phyloP scores from a whole-genome alignment of 2,329 filamentous ascomycete species.

The Didymosphaeria variabile region DNA sequence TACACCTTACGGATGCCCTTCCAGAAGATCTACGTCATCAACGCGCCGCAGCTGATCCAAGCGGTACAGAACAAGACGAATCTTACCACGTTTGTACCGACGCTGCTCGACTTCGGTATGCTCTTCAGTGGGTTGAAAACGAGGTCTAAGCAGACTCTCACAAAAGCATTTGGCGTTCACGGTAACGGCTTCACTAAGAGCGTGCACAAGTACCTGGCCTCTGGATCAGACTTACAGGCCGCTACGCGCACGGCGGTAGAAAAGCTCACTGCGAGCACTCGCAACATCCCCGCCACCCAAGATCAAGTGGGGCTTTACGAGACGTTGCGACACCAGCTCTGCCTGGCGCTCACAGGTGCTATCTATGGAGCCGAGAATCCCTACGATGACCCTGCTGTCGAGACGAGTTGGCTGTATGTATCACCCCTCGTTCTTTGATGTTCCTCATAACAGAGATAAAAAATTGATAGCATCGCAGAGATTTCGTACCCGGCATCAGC shows the following conservation, averaged over 20 bases:
- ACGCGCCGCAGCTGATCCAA: slow-evolving; percentile 49
- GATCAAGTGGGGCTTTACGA: slow-evolving; percentile 23
- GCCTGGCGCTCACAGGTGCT: slow-evolving; percentile 50
- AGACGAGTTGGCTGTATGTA: slow-evolving; percentile 49
- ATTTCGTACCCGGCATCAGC: slow-evolving; percentile 37
- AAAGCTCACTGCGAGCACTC: slow-evolving; percentile 38
- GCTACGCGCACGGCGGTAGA: slow-evolving; percentile 50
- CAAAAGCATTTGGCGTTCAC: slow-evolving; percentile 37
- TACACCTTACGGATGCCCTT: slow-evolving; percentile 55
- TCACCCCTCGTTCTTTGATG: neutral
- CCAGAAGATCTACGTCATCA: slow-evolving; percentile 55
- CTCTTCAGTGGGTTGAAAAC: slow-evolving; percentile 39
- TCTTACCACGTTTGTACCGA: slow-evolving; percentile 50
- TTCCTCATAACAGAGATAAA: neutral
- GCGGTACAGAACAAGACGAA: slow-evolving; percentile 52
- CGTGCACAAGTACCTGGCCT: slow-evolving; percentile 46
- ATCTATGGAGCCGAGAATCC: slow-evolving; percentile 56
- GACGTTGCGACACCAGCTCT: slow-evolving; percentile 45
- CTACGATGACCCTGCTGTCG: slow-evolving; percentile 47
- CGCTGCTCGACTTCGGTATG: slow-evolving; percentile 43
- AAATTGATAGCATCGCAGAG: slow-evolving; percentile 27
- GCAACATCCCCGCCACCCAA: slow-evolving; percentile 19
- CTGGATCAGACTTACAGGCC: slow-evolving; percentile 42
- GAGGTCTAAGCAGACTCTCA: slow-evolving; percentile 26
- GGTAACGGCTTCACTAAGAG: slow-evolving; percentile 51